A percentile compares a stretch with the other conserved stretches of the same genome.
These are phyloP conservation scores for Pezicula carpinea DNA, from an alignment of 2,329 filamentous ascomycete genomes.

Conservation along the genomic window DNA sequence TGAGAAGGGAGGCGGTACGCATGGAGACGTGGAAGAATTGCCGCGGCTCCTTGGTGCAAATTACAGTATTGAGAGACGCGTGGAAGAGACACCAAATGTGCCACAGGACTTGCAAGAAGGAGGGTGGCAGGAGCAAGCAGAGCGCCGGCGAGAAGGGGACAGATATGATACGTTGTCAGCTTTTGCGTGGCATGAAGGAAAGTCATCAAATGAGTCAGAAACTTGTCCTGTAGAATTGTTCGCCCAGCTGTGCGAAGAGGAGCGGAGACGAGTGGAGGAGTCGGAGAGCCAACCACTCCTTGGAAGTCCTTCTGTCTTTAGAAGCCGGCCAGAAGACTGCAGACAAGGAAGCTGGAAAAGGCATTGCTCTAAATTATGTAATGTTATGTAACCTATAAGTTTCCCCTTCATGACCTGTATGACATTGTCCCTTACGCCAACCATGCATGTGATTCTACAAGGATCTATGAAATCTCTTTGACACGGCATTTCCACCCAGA, in stretches of 20 bases:
- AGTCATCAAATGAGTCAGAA: not conserved
- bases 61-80: too few relatives aligned
- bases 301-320: not conserved
- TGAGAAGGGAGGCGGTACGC: too few relatives aligned
- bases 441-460: conserved; percentile 15
- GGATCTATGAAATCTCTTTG: conserved; percentile 60
- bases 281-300: not conserved
- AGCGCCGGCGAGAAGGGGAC: not conserved
- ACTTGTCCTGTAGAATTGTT: not conserved
- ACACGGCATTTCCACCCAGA: conserved; percentile 91
- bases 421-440: conserved; percentile 16
- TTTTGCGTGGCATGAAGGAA: not conserved
- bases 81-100: too few relatives aligned
- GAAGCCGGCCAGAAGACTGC: not conserved
- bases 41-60: too few relatives aligned
- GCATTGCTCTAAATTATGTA: conserved; percentile 1
- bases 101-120: too few relatives aligned
- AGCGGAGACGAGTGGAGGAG: not conserved
- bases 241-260: not conserved
- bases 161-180: not conserved
- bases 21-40: too few relatives aligned
- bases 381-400: not conserved
- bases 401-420: conserved; percentile 1
- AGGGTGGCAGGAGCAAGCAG: too few relatives aligned
- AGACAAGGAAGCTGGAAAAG: not conserved